Conservation (phyloP, 1,139 yeast genomes). For the Williopsis jadinii region DNA sequence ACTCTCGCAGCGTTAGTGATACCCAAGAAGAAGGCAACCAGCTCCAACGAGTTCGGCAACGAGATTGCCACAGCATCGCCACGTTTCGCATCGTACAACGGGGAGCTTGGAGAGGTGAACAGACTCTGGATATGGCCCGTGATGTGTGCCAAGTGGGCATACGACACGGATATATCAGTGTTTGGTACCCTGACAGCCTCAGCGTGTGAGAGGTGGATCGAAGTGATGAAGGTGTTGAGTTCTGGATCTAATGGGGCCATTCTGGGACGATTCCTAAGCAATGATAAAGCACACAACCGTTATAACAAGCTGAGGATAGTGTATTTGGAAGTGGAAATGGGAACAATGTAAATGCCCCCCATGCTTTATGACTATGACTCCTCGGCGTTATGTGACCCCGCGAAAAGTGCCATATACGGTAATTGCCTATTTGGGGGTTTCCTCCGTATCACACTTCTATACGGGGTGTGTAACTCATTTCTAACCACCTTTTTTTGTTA, state of each 20-base stretch:
- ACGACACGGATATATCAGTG: constrained; percentile 28
- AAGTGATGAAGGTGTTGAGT: constrained; percentile 1
- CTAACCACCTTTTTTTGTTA: no score
- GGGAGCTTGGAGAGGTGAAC: constrained; percentile 32
- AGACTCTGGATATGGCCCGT: constrained; percentile 37
- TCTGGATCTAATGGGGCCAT: constrained; percentile 1
- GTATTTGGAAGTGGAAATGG: no score
- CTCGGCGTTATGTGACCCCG: no score
- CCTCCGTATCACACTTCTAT: no score
- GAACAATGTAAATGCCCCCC: no score
- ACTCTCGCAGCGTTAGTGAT: constrained; percentile 46
- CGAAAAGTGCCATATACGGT: no score
- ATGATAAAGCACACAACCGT: no score
- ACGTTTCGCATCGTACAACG: constrained; percentile 30
- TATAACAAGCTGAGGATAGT: no score
- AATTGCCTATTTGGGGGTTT: no score
- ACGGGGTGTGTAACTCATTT: no score
- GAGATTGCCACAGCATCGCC: constrained; percentile 45
- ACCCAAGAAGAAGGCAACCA: constrained; percentile 46
- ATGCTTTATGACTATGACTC: no score
- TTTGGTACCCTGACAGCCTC: constrained; percentile 35
- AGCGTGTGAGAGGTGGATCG: constrained; percentile 23
- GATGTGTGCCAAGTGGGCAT: constrained; percentile 31
- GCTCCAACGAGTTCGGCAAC: constrained; percentile 51
- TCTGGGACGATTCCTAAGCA: not conserved